Evolutionary conservation across 805 yeast genomes (phyloP).

Genomic region (Saccharomyces mikatae): DNA sequence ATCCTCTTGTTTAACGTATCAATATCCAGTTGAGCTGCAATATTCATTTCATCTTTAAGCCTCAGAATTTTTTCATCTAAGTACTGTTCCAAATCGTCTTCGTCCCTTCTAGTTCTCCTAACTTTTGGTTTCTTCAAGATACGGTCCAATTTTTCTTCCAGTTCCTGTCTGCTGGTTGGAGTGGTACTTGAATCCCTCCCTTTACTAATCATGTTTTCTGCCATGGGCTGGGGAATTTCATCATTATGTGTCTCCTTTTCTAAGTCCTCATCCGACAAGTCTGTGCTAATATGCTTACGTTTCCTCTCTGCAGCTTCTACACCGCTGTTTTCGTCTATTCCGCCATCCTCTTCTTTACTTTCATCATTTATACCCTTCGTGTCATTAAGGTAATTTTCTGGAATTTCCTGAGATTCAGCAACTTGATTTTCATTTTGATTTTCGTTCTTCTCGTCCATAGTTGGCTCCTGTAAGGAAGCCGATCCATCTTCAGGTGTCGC

Average conservation of each 20-base stretch:
- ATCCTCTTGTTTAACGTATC: constrained; percentile 41
- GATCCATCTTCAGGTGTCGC: background rate
- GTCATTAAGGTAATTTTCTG: background rate
- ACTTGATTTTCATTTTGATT: background rate
- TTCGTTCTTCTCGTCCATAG: background rate
- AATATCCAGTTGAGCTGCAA: constrained; percentile 70
- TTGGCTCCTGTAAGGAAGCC: background rate
- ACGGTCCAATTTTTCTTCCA: constrained; percentile 75
- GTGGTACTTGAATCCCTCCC: constrained; percentile 12
- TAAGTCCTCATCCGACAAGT: constrained; percentile 15
- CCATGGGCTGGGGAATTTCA: constrained; percentile 2
- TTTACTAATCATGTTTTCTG: constrained; percentile 23
- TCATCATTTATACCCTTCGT: background rate
- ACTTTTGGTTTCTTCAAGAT: constrained; percentile 60
- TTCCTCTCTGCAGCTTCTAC: constrained; percentile 13
- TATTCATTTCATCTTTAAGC: constrained; percentile 82
- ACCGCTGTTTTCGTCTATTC: background rate
- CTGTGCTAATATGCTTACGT: constrained; percentile 23
- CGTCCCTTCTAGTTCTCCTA: constrained; percentile 64
- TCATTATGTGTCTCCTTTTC: constrained; percentile 8
- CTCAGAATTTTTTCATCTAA: constrained; percentile 84
- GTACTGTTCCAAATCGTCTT: constrained; percentile 89
- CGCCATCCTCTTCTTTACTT: constrained; percentile 2
- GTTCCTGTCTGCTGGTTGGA: constrained; percentile 45
- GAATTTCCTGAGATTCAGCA: background rate